Evolutionary conservation across 192 early-diverging fungal genomes (phyloP), one percentile per base, ranked within the genome.

Genomic region (Podila horticola): DNA sequence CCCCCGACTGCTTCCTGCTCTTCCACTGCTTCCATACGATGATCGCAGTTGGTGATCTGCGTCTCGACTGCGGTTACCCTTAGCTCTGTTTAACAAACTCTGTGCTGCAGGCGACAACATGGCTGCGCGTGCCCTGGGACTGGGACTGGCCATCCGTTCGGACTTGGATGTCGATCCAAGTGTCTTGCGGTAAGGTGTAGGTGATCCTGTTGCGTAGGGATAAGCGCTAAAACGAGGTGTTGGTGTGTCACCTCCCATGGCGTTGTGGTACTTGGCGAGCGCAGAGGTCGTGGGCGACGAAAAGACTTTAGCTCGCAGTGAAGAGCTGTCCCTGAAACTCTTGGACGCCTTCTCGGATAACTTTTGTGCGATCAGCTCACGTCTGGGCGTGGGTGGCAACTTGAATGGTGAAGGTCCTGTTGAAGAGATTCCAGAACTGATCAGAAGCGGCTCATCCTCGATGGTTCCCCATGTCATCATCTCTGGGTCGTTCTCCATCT

Each of bases 401-500:
- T 77, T 72, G 66, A 93, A 93, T 58, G 74, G 74, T 5, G 83
- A 84, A 4, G 76, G 76, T 48, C 51, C 69, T 55, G 59, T 60
- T 22, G 69, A 19, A 22, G 30, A n/a, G 51, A 82, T 38, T 12
- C 71, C 71, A 58, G 67, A 66, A 22, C 74, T 79, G 36, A 95
- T 88, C 55, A 94, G 76, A 28, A 95, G 58, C 2, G 94, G 94
- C 7, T 92, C 94, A 15, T 91, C 92, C 57, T 95, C 94, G 63
- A 96, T 93, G 30, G 86, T 88, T 50, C 94, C 94, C 94, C 94
- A 96, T 22, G 95, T 96, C 92, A 96, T 92, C 34, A 95, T 66
- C 24, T 90, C 90, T 31, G 86, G 83, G 20, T 88, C 90, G 49
- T 91, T 91, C n/a, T 69, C 77, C 33, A 96, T 68, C 62, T 89